These are phyloP conservation scores for Leishmania amazonensis DNA, from an alignment of 208 protist genomes.

Conservation along the genomic window DNA sequence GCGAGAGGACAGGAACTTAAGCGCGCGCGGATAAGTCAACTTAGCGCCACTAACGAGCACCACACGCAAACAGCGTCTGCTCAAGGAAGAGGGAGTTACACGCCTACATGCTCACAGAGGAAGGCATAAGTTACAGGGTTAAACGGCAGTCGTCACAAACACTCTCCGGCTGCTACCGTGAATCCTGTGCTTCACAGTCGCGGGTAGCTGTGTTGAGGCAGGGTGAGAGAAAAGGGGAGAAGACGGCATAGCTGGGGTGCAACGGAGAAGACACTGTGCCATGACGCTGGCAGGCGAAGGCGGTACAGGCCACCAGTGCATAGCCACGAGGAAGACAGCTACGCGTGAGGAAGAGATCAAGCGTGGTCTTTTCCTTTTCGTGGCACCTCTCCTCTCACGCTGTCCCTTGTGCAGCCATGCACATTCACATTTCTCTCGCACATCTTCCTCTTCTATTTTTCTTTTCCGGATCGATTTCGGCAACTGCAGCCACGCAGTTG, in stretches of 20 bases:
- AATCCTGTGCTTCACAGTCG: not conserved
- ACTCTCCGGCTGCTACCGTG: not conserved
- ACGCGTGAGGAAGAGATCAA: not conserved
- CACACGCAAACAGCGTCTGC: not conserved
- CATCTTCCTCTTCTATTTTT: not conserved
- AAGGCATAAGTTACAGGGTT: not conserved
- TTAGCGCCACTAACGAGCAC: not conserved
- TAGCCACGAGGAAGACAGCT: not conserved
- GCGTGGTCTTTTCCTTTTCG: not conserved
- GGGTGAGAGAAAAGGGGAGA: not conserved
- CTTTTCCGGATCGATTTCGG: not conserved
- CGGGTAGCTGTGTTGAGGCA: no score
- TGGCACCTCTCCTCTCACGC: not conserved
- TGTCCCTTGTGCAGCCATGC: not conserved
- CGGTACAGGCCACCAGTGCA: not conserved
- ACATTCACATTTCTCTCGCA: not conserved
- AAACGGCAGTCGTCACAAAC: no score
- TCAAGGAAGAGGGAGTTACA: not conserved
- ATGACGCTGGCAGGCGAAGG: not conserved
- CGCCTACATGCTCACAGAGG: not conserved
- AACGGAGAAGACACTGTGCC: not conserved
- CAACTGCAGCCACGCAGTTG: not conserved
- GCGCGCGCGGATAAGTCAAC: not conserved
- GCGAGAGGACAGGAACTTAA: not conserved
- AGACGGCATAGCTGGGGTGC: not conserved